phyloP scores from a whole-genome alignment of 1,284 basidiomycete genomes.

The Ceratobasidium sp. region DNA sequence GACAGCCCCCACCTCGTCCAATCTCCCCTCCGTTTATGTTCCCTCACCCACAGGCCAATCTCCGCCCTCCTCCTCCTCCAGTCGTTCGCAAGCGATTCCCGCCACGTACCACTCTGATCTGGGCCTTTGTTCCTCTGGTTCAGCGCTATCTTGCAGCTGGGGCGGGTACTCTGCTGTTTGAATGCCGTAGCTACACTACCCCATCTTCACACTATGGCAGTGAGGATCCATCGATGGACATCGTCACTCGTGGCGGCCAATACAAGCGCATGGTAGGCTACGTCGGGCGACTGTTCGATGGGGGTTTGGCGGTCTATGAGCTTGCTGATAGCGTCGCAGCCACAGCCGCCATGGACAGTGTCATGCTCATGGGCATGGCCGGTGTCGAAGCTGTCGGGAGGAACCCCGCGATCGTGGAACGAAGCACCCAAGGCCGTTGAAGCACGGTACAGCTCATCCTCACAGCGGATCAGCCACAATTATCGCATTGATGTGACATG shows the following conservation, averaged over 20 bases:
- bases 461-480: constrained; percentile 40
- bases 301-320: constrained; percentile 33
- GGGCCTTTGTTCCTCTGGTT: constrained; percentile 40
- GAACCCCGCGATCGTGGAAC: constrained; percentile 34
- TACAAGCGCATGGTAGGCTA: constrained; percentile 45
- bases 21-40: constrained; percentile 39
- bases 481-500: constrained; percentile 42
- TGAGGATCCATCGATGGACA: constrained; percentile 37
- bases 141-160: constrained; percentile 38
- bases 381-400: constrained; percentile 42
- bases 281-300: constrained; percentile 34
- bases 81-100: constrained; percentile 40
- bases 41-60: constrained; percentile 34
- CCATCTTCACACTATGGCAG: constrained; percentile 19
- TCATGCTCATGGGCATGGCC: constrained; percentile 45
- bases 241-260: constrained; percentile 28
- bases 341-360: constrained; percentile 41
- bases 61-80: constrained; percentile 40
- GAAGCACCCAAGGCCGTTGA: constrained; percentile 38
- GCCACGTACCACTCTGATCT: constrained; percentile 36
- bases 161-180: constrained; percentile 36
- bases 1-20: constrained; percentile 20
- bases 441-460: constrained; percentile 4
- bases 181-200: constrained; percentile 38
- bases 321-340: constrained; percentile 39